Conservation (phyloP, 1,284 basidiomycete species). For the Pseudozyma sp. region DNA sequence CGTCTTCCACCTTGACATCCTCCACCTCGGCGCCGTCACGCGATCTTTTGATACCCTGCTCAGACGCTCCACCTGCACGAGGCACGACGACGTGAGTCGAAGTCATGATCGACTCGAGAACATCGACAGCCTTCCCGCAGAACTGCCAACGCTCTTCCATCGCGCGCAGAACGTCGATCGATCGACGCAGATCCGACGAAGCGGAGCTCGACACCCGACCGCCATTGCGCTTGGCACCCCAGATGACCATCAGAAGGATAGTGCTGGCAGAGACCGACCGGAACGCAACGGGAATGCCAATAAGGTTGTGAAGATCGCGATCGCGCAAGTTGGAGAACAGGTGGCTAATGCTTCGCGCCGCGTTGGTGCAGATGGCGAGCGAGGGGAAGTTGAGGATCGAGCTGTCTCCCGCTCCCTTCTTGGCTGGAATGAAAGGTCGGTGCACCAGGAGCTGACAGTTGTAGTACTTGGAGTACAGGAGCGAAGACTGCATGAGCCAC, state of each 20-base stretch:
- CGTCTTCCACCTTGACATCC: constrained; percentile 10
- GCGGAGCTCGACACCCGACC: constrained; percentile 50
- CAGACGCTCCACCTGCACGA: constrained; percentile 1
- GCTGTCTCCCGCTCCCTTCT: constrained; percentile 33
- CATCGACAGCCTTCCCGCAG: constrained; percentile 46
- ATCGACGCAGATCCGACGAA: constrained; percentile 52
- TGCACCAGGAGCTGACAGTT: constrained; percentile 60
- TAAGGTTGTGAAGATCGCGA: constrained; percentile 30
- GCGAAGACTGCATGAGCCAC: constrained; percentile 53
- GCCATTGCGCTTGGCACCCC: constrained; percentile 54
- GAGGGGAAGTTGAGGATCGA: constrained; percentile 62
- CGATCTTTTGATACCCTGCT: constrained; percentile 46
- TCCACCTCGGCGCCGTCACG: constrained; percentile 25
- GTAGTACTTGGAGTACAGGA: constrained; percentile 59
- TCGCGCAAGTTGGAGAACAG: constrained; percentile 46
- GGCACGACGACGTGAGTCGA: constrained; percentile 42
- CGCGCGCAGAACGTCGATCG: constrained; percentile 46
- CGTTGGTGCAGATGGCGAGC: constrained; percentile 64
- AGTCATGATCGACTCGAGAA: constrained; percentile 49
- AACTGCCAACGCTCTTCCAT: constrained; percentile 56
- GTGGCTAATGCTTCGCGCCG: constrained; percentile 58
- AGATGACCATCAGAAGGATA: constrained; percentile 57
- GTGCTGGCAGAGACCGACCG: constrained; percentile 41
- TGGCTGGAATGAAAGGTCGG: constrained; percentile 62
- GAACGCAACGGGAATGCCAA: constrained; percentile 27